These are phyloP conservation scores for Penicillium sclerotigenum DNA, from an alignment of 2,329 filamentous ascomycete genomes.

Conservation along the genomic window DNA sequence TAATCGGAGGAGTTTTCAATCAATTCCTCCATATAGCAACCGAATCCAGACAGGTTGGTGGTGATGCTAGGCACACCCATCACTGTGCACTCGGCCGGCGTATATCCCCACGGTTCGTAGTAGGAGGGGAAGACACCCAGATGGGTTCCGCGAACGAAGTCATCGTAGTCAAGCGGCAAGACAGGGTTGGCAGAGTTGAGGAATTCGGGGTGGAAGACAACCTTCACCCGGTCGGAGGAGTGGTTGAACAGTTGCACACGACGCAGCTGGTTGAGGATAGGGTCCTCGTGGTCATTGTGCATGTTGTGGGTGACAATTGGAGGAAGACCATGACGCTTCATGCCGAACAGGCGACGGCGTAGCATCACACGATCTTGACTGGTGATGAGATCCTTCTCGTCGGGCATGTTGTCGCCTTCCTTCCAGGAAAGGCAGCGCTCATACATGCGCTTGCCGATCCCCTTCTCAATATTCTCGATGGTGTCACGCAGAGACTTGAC, in stretches of 20 bases:
- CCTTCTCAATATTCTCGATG: slow-evolving; percentile 85
- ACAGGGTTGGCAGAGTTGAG: slow-evolving; percentile 94
- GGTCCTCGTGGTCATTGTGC: slow-evolving; percentile 89
- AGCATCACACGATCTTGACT: slow-evolving; percentile 89
- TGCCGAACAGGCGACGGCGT: slow-evolving; percentile 86
- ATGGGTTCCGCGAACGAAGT: slow-evolving; percentile 96
- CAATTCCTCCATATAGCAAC: slow-evolving; percentile 98
- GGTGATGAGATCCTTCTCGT: slow-evolving; percentile 94
- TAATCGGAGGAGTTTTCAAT: slow-evolving; percentile 98
- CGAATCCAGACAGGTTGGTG: slow-evolving; percentile 95
- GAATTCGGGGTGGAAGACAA: slow-evolving; percentile 98
- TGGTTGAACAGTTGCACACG: slow-evolving; percentile 97
- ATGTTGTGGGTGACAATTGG: slow-evolving; percentile 99
- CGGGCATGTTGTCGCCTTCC: slow-evolving; percentile 86
- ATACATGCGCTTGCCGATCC: slow-evolving; percentile 89
- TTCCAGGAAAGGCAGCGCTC: slow-evolving; percentile 94
- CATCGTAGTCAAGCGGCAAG: slow-evolving; percentile 92
- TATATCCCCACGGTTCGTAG: slow-evolving; percentile 99
- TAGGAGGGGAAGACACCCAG: slow-evolving; percentile 95
- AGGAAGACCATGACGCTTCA: slow-evolving; percentile 87
- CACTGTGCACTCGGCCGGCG: slow-evolving; percentile 94
- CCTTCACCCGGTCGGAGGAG: slow-evolving; percentile 89
- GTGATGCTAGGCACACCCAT: slow-evolving; percentile 99
- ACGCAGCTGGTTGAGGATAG: slow-evolving; percentile 91
- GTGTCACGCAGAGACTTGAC: slow-evolving; percentile 95